Percentiles rank a stretch among this genome's conserved stretches.
Conservation (phyloP, 1,139 yeast species). For the Magnusiomyces sp. region DNA sequence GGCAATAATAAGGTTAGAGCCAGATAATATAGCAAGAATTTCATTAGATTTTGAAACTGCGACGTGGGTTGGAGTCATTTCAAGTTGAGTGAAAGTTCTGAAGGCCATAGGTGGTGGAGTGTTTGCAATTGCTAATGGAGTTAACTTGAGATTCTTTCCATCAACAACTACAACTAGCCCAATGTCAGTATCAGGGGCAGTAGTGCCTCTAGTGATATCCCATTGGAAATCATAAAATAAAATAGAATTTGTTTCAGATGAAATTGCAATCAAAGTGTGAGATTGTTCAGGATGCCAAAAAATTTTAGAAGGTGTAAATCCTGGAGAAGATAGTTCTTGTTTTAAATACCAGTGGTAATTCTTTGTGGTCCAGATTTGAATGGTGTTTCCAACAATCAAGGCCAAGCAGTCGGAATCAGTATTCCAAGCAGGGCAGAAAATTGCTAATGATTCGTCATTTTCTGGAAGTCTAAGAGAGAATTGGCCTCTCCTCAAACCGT, state of each 20-base stretch:
- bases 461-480: slow-evolving; percentile 58
- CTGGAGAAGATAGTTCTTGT: slow-evolving; percentile 48
- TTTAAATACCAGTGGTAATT: slow-evolving; percentile 95
- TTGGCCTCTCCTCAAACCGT: slow-evolving; percentile 88
- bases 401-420: slow-evolving; percentile 73
- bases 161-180: slow-evolving; percentile 81
- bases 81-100: slow-evolving; percentile 47
- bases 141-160: slow-evolving; percentile 61
- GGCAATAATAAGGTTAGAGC: slow-evolving; percentile 37
- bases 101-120: slow-evolving; percentile 93
- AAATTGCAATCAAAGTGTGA: slow-evolving; percentile 49
- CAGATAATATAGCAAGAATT: slow-evolving; percentile 49
- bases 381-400: slow-evolving; percentile 47
- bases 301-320: slow-evolving; percentile 40
- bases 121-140: slow-evolving; percentile 78
- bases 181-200: slow-evolving; percentile 54
- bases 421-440: slow-evolving; percentile 56
- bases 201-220: slow-evolving; percentile 60
- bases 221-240: slow-evolving; percentile 65
- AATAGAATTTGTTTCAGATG: slow-evolving; percentile 27
- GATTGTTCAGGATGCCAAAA: slow-evolving; percentile 92
- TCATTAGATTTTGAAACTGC: slow-evolving; percentile 59
- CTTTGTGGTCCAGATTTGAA: slow-evolving; percentile 85
- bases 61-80: slow-evolving; percentile 49
- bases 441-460: slow-evolving; percentile 39